Base-by-base conservation (phyloP, 345 rosid species). In the Citrus reticulata region DNA sequence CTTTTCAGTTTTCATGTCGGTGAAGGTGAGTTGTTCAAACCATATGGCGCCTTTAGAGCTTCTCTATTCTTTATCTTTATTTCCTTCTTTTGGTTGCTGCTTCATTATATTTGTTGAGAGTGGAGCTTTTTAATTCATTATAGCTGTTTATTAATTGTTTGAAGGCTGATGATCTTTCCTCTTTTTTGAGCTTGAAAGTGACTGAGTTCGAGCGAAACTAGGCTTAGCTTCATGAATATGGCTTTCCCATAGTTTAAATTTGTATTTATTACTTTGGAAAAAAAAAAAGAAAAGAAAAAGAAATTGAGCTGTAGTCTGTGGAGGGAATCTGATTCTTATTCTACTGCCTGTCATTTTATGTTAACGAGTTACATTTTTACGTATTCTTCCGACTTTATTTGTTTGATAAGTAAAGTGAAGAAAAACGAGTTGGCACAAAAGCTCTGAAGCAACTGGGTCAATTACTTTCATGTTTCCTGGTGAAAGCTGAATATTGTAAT, bases 281-380 rank as follows among this genome's bases (percentile, higher is more conserved):
- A 42, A 42, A 42, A 40, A 40, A 42, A 42, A 10, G 0, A 17
- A 51, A 51, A 51, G 19, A 51, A 51, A 51, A 51, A 4, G 22
- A 51, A 14, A 51, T 51, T 16, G 22, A 51, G 57, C 57, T 51
- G 0, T 51, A 16, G 57, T 69, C 35, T 30, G 49, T 64, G 29
- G 11, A 42, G 24, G 79, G 85, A 76, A 80, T 83, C 83, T 74
- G 57, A 68, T 80, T 82, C 87, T 75, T 62, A 9, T 75, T 64
- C 29, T 51, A n/a, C 22, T 64, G 57, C 5, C 68, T 71, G 68
- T 81, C 59, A 70, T 30, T 70, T 71, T 4, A 17, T 73, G 29
- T 22, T 16, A 34, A 58, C 74, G 9, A 39, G 55, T 73, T 25
- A 25, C 37, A 73, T 73, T 55, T 39, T 69, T 74, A 37, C 37